phyloP scores from a whole-genome alignment of 192 early-diverging fungal genomes.

The Coemansia sp. region DNA sequence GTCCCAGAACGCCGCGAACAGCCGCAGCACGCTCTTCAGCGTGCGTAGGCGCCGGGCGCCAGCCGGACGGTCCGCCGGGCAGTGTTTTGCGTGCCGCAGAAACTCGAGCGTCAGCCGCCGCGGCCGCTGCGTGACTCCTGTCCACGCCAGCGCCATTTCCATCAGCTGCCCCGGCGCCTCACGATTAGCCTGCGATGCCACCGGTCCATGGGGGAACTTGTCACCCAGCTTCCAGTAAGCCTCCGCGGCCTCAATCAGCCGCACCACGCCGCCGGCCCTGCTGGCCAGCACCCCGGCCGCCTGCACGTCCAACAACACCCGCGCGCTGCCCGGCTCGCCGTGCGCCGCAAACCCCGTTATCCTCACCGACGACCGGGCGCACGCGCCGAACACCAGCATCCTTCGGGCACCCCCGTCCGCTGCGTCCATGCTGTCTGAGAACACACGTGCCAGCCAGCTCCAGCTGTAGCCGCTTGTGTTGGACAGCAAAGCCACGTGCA shows the following conservation, averaged over 20 bases:
- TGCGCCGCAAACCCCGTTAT: constrained; percentile 16
- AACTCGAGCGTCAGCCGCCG: constrained; percentile 13
- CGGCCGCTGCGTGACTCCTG: neutral
- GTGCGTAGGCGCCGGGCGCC: constrained; percentile 13
- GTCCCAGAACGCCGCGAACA: neutral
- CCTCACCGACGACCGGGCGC: constrained; percentile 30
- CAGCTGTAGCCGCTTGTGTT: constrained; percentile 32
- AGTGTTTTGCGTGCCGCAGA: constrained; percentile 10
- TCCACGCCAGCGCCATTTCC: constrained; percentile 12
- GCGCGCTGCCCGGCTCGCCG: neutral
- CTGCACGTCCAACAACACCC: neutral
- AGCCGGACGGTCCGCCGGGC: neutral
- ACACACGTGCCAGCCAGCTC: constrained; percentile 27
- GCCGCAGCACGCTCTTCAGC: constrained; percentile 19
- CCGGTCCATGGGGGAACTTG: constrained; percentile 30
- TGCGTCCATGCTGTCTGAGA: neutral
- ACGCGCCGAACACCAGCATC: constrained; percentile 34
- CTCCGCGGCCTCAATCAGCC: constrained; percentile 32
- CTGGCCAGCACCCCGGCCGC: constrained; percentile 8
- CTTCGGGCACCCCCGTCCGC: neutral
- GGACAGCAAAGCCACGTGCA: constrained; percentile 28
- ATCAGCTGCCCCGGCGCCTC: constrained; percentile 1
- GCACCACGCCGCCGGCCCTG: constrained; percentile 18
- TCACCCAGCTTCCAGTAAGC: constrained; percentile 26
- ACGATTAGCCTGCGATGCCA: neutral